Conservation (phyloP, 306 rosid species). For the Arachis hypogaea region DNA sequence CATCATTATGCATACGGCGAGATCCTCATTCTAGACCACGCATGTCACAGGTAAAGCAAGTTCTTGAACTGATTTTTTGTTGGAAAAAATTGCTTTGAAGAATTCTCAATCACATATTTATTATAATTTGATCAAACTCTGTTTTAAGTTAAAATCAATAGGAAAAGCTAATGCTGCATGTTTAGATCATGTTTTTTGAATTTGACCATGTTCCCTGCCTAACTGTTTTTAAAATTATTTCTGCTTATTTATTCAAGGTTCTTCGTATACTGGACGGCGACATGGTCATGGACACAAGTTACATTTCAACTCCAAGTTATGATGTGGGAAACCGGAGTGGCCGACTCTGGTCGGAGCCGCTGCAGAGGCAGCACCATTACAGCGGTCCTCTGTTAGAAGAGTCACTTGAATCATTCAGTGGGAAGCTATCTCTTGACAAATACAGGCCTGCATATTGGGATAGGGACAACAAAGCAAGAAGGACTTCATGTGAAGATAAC, state of each 20-base stretch:
- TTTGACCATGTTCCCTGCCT: not conserved
- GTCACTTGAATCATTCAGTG: slow-evolving; percentile 64
- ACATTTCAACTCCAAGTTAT: slow-evolving; percentile 65
- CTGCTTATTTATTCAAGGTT: slow-evolving; percentile 57
- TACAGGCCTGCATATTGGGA: slow-evolving; percentile 66
- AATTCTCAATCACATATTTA: not conserved
- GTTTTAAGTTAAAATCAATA: no score
- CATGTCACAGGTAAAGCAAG: slow-evolving; percentile 82
- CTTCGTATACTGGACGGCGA: slow-evolving; percentile 96
- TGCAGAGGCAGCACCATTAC: slow-evolving; percentile 58
- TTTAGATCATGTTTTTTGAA: slow-evolving; percentile 8
- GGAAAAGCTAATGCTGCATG: no score
- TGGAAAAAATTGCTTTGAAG: slow-evolving; percentile 1
- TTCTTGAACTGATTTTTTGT: slow-evolving; percentile 1
- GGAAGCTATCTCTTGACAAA: slow-evolving; percentile 72
- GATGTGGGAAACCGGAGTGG: slow-evolving; percentile 83
- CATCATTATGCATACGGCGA: slow-evolving; percentile 88
- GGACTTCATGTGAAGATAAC: slow-evolving; percentile 60
- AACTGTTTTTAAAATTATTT: slow-evolving; percentile 5
- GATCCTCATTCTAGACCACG: slow-evolving; percentile 93
- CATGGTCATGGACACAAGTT: slow-evolving; percentile 81
- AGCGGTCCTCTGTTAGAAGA: slow-evolving; percentile 66
- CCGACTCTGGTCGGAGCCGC: slow-evolving; percentile 72
- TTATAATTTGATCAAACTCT: not conserved
- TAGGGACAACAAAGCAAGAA: slow-evolving; percentile 52